A percentile compares a stretch with the other conserved stretches of the same genome.
These are phyloP conservation scores for Lathyrus aphaca DNA, from an alignment of 306 rosid species.

Conservation along the genomic window DNA sequence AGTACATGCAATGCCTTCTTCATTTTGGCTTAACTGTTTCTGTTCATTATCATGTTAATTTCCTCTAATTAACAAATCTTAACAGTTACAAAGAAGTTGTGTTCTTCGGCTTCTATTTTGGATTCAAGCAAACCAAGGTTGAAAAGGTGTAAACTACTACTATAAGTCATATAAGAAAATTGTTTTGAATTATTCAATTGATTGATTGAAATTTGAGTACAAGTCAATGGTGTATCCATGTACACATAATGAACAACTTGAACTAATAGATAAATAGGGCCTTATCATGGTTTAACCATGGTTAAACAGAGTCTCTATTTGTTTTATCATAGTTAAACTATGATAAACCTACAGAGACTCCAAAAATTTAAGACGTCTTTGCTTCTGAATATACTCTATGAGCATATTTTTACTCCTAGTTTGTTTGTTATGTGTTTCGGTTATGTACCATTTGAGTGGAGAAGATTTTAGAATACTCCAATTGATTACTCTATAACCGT, in stretches of 20 bases:
- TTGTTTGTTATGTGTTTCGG: background rate
- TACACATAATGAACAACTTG: background rate
- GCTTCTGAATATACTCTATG: background rate
- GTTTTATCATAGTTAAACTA: too few species aligned
- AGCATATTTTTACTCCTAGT: background rate
- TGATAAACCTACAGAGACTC: too few species aligned
- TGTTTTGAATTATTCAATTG: background rate
- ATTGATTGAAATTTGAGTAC: background rate
- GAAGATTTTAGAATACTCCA: too few species aligned
- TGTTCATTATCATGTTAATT: background rate
- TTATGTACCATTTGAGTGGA: too few species aligned
- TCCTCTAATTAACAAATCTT: background rate
- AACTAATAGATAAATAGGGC: background rate
- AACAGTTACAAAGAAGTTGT: slow-evolving; percentile 2
- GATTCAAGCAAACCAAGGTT: slow-evolving; percentile 9
- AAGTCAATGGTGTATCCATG: background rate
- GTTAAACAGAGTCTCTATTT: too few species aligned
- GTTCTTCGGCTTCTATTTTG: background rate
- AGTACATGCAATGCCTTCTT: background rate
- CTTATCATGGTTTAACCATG: too few species aligned
- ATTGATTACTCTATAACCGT: too few species aligned
- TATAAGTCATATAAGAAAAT: background rate
- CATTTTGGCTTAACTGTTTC: slow-evolving; percentile 13
- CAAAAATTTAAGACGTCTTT: too few species aligned
- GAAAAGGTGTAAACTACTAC: slow-evolving; percentile 1